Evolutionary conservation across 2,329 filamentous ascomycete genomes (phyloP), one percentile per base, ranked within the genome.

Genomic region (Aplosporella prunicola): DNA sequence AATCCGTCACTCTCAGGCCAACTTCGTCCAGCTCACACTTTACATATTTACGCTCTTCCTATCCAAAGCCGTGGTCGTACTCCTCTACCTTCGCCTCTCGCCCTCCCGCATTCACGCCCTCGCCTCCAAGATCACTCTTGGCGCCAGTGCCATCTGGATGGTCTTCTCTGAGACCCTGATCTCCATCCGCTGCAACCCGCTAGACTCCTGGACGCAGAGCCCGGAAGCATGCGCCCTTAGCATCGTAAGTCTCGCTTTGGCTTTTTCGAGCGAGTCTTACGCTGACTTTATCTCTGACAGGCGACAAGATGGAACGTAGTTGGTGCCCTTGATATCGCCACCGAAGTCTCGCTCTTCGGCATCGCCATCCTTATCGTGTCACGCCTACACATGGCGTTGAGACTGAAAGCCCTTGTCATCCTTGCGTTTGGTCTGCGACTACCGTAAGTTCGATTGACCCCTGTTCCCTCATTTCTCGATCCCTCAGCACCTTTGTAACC

Each of bases 251-350:
- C 7, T 14, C n/a, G n/a, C n/a, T n/a, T n/a, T n/a, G n/a, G n/a
- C n/a, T n/a, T n/a, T n/a, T n/a, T n/a, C n/a, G n/a, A n/a, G n/a
- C n/a, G n/a, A n/a, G n/a, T n/a, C n/a, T n/a, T n/a, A n/a, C n/a
- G n/a, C n/a, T n/a, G n/a, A n/a, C n/a, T n/a, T n/a, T n/a, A n/a
- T n/a, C n/a, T n/a, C n/a, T n/a, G 9, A 7, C 20, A 56, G 52
- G 50, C 45, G 44, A 43, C 47, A 20, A 53, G 51, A 45, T 56
- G 51, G 53, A 43, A 52, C 15, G 46, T 50, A 20, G 51, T 56
- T 29, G 45, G 44, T 20, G 40, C 46, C 11, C 37, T 55, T 27
- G 53, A 56, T 39, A 52, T 56, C 31, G 17, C 44, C 1, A 56
- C 47, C 17, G 53, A 56, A 40, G 31, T 42, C 5, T 20, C 46